A percentile compares a stretch with the other conserved stretches of the same genome.
Evolutionary conservation across 352 stramenopile species (phyloP).

Genomic region (Peronospora farinosa): DNA sequence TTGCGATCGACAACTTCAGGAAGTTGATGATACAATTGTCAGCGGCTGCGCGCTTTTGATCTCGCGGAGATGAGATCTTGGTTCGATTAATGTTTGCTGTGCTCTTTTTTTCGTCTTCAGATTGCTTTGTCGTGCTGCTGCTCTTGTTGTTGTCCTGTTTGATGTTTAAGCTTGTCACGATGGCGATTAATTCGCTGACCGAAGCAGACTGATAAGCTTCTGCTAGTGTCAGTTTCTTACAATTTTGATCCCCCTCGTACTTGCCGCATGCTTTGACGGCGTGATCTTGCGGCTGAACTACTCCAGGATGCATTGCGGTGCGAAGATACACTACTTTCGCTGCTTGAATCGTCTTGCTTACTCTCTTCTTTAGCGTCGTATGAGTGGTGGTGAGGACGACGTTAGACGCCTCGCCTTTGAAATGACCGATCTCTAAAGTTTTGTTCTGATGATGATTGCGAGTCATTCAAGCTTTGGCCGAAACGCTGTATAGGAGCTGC

Average conservation of each 20-base stretch:
- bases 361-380: slow-evolving; percentile 25
- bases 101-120: neutral
- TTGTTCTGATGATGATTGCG: slow-evolving; percentile 9
- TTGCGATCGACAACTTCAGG: slow-evolving; percentile 70
- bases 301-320: neutral
- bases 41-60: slow-evolving; percentile 57
- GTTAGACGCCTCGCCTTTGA: neutral
- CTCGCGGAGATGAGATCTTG: slow-evolving; percentile 49
- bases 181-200: slow-evolving; percentile 27
- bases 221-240: slow-evolving; percentile 34
- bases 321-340: slow-evolving; percentile 3
- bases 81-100: slow-evolving; percentile 37
- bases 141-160: slow-evolving; percentile 26
- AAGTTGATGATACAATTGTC: slow-evolving; percentile 55
- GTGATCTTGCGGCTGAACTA: slow-evolving; percentile 6
- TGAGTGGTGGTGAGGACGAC: slow-evolving; percentile 1
- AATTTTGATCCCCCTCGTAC: slow-evolving; percentile 4
- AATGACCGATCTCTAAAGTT: neutral
- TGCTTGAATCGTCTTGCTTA: slow-evolving; percentile 17
- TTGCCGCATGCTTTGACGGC: slow-evolving; percentile 2
- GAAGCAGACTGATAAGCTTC: slow-evolving; percentile 60
- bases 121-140: slow-evolving; percentile 10
- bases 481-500: slow-evolving; percentile 23
- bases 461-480: neutral
- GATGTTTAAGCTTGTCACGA: slow-evolving; percentile 28